Evolutionary conservation across 148 eudicot species (phyloP).

Genomic region (Diospyros lotus): DNA sequence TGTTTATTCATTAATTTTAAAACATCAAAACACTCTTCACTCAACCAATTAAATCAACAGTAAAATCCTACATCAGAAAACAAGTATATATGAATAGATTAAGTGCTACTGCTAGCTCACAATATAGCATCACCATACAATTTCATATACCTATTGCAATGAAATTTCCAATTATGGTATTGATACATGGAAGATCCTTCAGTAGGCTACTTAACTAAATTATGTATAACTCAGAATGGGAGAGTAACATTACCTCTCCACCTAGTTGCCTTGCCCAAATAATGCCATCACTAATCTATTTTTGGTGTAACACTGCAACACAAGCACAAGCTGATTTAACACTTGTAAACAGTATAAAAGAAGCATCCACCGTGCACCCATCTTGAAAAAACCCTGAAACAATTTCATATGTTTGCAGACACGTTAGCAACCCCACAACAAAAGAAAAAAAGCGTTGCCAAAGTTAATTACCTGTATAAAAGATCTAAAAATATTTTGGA

Average conservation of each 20-base stretch:
- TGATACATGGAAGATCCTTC: background rate
- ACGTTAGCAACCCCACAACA: background rate
- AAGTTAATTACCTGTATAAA: too few species aligned
- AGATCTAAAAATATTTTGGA: too few species aligned
- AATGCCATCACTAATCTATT: conserved; percentile 51
- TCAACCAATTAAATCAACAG: background rate
- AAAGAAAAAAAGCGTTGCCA: too few species aligned
- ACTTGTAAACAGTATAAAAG: conserved; percentile 72
- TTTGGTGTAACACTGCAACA: conserved; percentile 80
- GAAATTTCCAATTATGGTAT: background rate
- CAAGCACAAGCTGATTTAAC: conserved; percentile 80
- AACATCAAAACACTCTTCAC: background rate
- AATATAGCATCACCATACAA: background rate
- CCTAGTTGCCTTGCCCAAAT: conserved; percentile 99
- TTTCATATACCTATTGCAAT: background rate
- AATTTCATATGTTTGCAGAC: conserved; percentile 13
- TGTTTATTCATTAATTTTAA: background rate
- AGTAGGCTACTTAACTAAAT: background rate
- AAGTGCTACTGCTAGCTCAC: background rate
- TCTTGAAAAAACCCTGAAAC: conserved; percentile 80
- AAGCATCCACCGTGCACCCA: conserved; percentile 80
- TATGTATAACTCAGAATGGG: background rate
- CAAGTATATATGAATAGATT: too few species aligned
- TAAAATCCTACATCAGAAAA: background rate
- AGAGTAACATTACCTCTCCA: conserved; percentile 65